phyloP scores from a whole-genome alignment of 768 basidiomycete species.

The Exsudoporus frostii region DNA sequence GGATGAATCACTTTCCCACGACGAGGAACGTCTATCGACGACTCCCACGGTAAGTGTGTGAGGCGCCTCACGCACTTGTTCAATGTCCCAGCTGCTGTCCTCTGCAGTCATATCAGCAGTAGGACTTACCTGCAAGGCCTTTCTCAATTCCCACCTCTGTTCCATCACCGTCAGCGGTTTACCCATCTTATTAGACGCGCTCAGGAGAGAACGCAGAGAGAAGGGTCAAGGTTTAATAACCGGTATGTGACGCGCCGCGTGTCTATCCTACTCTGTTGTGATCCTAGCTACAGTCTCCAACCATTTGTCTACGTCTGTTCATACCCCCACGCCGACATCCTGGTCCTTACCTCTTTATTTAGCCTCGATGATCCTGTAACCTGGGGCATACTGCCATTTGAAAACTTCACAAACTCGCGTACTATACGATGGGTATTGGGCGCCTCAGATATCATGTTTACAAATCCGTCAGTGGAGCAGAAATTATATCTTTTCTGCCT shows the following conservation, averaged over 20 bases:
- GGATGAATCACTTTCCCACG: too few species aligned
- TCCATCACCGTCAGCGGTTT: conserved; percentile 72
- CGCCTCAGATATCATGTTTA: conserved; percentile 92
- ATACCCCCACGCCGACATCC: neutral
- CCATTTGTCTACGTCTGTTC: conserved; percentile 84
- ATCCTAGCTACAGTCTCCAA: conserved; percentile 65
- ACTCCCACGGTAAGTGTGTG: too few species aligned
- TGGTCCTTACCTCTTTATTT: conserved; percentile 9
- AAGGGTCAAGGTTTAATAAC: conserved; percentile 68
- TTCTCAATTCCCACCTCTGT: conserved; percentile 64
- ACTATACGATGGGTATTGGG: conserved; percentile 90
- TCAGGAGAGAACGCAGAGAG: conserved; percentile 46
- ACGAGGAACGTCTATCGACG: too few species aligned
- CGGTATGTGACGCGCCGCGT: conserved; percentile 41
- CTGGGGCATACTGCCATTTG: conserved; percentile 82
- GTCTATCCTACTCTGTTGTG: conserved; percentile 3
- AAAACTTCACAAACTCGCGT: conserved; percentile 53
- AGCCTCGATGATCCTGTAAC: conserved; percentile 80
- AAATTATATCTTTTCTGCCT: neutral
- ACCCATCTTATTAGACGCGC: conserved; percentile 56
- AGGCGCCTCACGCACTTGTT: neutral
- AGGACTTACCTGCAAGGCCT: conserved; percentile 76
- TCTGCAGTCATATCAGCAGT: conserved; percentile 59
- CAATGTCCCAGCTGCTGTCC: conserved; percentile 49
- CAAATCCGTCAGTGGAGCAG: conserved; percentile 65